Conservation (phyloP, 176 grass and related monocot genomes). For the Hyparrhenia diplandra region DNA sequence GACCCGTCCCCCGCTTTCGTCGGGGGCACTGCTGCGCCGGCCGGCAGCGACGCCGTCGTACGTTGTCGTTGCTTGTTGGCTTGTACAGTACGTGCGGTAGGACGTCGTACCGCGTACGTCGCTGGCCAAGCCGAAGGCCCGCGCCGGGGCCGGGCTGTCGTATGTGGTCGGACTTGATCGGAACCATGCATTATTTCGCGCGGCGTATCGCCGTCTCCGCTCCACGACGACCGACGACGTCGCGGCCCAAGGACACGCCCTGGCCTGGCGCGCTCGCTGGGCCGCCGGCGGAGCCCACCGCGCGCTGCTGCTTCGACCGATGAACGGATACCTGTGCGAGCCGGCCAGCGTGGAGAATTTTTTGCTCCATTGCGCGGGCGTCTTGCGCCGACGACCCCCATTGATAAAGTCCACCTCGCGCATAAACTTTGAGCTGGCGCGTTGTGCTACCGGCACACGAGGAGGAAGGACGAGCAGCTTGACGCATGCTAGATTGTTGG, state of each 20-base stretch:
- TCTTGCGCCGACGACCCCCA: no score
- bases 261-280: no score
- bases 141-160: not conserved
- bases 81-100: not conserved
- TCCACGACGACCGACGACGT: not conserved
- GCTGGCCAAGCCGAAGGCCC: not conserved
- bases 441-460: no score
- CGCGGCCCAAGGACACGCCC: not conserved
- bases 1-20: constrained; percentile 19
- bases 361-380: no score
- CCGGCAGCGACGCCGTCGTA: not conserved
- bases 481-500: no score
- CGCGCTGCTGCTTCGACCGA: no score
- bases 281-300: not conserved
- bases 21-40: not conserved
- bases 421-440: no score
- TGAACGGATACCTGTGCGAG: no score
- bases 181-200: not conserved
- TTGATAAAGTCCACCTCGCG: no score
- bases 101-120: constrained; percentile 28
- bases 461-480: no score
- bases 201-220: not conserved
- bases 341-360: no score
- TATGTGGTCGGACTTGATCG: not conserved
- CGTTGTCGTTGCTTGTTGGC: not conserved